These are phyloP conservation scores for Linderina pennispora DNA, from an alignment of 192 early-diverging fungal species.

Conservation along the genomic window DNA sequence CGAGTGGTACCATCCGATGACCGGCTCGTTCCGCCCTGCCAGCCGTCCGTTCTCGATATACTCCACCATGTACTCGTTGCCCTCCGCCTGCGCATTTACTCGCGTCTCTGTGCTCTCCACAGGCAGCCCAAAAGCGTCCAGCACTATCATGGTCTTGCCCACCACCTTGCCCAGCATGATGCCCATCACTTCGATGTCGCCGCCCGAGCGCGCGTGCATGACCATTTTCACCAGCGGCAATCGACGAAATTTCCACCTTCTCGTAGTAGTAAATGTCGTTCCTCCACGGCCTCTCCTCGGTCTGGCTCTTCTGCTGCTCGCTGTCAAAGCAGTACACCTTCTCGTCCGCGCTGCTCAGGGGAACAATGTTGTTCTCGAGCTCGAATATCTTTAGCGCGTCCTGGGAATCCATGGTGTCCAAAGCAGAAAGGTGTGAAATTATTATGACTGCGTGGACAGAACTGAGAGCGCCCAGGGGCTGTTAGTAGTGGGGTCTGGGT, in stretches of 20 bases:
- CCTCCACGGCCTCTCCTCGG: slow-evolving; percentile 73
- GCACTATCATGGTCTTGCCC: slow-evolving; percentile 84
- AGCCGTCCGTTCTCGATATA: slow-evolving; percentile 79
- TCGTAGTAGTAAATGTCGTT: slow-evolving; percentile 58
- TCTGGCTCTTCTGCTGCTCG: slow-evolving; percentile 55
- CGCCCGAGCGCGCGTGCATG: slow-evolving; percentile 97
- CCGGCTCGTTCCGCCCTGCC: slow-evolving; percentile 87
- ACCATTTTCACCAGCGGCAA: slow-evolving; percentile 99
- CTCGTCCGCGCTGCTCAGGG: slow-evolving; percentile 61
- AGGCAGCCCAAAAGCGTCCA: slow-evolving; percentile 96
- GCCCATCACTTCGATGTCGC: slow-evolving; percentile 96
- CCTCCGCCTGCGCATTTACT: slow-evolving; percentile 88
- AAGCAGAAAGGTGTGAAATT: too few relatives aligned
- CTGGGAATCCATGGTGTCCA: slow-evolving; percentile 8
- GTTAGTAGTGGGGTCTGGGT: too few relatives aligned
- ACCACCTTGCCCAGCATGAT: slow-evolving; percentile 93
- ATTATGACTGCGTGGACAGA: too few relatives aligned
- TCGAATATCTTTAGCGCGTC: slow-evolving; percentile 41
- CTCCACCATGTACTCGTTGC: slow-evolving; percentile 97
- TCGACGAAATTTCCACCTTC: slow-evolving; percentile 87
- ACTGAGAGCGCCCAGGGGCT: too few relatives aligned
- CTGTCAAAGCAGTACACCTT: slow-evolving; percentile 78
- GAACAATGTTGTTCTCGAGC: slow-evolving; percentile 68
- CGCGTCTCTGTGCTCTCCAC: slow-evolving; percentile 98
- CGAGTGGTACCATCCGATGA: slow-evolving; percentile 97